Evolutionary conservation across 2,329 filamentous ascomycete genomes (phyloP), one percentile per base, ranked within the genome.

Genomic region (Fusarium sororula): DNA sequence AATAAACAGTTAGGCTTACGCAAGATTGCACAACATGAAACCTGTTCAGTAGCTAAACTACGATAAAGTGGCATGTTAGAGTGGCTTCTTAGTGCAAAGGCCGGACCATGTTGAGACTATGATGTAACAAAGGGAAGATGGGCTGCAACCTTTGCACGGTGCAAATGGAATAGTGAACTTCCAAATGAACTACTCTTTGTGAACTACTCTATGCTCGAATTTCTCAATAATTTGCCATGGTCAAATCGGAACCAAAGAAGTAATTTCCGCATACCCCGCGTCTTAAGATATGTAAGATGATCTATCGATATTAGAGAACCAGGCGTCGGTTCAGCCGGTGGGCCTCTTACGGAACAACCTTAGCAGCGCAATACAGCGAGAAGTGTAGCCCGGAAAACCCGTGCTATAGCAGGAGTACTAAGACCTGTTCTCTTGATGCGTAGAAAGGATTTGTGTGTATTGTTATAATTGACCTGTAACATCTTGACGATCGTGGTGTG

Each of bases 291-390:
- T 13, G 3, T 3, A n/a, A 13, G 7, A 0, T 8, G 6, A 8
- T 0, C 0, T 3, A 48, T 28, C 6, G 6, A 4, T 7, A 10
- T 17, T 6, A 1, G 9, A 17, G 20, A 7, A 12, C 2, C 5
- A 11, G 12, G 24, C 7, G 8, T 26, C 26, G 20, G 3, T 22
- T 22, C 5, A 7, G 44, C 18, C 26, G 26, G 8, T 17, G 14
- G n/a, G n/a, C 15, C 7, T n/a, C 7, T 7, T 1, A 13, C 13
- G 15, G 17, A n/a, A 4, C 28, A 10, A 3, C 8, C 1, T 32
- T 32, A 2, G 3, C 7, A n/a, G 15, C 5, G 4, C 7, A 13
- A 0, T 7, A 22, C 3, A 0, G 8, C 3, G 2, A 47, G 8
- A 9, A 13, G 20, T 10, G 7, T 3, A 51, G 11, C 6, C 18